Evolutionary conservation across 306 rosid genomes (phyloP), one percentile per base, ranked within the genome.

Genomic region (Trifolium fragiferum): DNA sequence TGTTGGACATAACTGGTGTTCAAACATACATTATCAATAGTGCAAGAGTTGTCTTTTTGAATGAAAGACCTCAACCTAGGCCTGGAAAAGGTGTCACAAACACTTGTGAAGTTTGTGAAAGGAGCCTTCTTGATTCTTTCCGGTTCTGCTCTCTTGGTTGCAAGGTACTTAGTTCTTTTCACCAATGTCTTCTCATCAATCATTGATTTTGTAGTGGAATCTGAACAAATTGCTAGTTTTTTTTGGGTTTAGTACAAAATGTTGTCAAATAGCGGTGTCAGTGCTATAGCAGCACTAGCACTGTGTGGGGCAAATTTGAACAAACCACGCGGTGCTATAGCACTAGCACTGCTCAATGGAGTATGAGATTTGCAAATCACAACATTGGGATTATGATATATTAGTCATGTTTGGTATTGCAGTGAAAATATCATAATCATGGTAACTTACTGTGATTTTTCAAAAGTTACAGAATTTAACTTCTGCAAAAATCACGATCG

Each of bases 21-120:
- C 99, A 95, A 62, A 95, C 99, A 78, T 95, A 95, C 90, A 83
- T 95, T 85, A 95, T 95, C 74, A 95, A 95, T 92, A 95, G 99
- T 35, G 99, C 99, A 1, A 85, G 96, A 57, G 99, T 95, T 0
- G 99, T 95, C 13, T 95, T 95, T 87, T 83, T 95, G 88, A 95
- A 95, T 49, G 96, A 92, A 68, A 82, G 99, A 70, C 99, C 99
- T 72, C 99, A 95, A 82, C 99, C 98, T 8, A 87, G 99, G 97
- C 99, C 99, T 0, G 98, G 99, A 0, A 92, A 95, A 80, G 98
- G 99, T 9, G 98, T 95, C 73, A 95, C 98, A 7, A 92, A 95
- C 83, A 95, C 99, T 30, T 95, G 99, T 64, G 96, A 95, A 82
- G 99, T 92, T 84, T 95, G 99, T 53, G 96, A 92, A 59, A 96